Evolutionary conservation across 2,329 filamentous ascomycete species (phyloP).

Genomic region (Apiospora saccharicola): DNA sequence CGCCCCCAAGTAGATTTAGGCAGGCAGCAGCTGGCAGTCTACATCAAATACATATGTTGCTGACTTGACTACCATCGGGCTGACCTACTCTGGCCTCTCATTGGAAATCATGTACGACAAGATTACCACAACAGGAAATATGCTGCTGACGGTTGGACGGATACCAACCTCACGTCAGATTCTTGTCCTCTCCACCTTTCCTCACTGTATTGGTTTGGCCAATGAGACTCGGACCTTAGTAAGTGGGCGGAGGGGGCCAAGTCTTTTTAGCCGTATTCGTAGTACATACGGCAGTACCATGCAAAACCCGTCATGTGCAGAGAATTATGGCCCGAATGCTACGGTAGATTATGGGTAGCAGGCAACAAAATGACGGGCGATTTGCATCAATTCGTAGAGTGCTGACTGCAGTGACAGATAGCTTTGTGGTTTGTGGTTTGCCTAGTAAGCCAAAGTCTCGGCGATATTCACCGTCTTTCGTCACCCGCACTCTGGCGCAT

Average conservation of each 20-base stretch:
- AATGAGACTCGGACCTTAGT: background rate
- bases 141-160: constrained; percentile 19
- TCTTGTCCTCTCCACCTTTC: constrained; percentile 23
- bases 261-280: constrained; percentile 14
- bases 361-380: constrained; percentile 4
- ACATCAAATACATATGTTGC: background rate
- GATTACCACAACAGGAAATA: background rate
- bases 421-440: background rate
- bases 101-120: constrained; percentile 7
- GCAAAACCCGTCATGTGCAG: constrained; percentile 7
- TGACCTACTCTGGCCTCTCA: constrained; percentile 4
- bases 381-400: constrained; percentile 4
- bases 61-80: background rate
- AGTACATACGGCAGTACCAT: constrained; percentile 12
- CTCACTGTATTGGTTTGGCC: background rate
- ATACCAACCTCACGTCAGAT: constrained; percentile 26
- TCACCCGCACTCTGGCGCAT: background rate
- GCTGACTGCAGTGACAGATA: constrained; percentile 23
- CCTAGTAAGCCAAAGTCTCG: background rate
- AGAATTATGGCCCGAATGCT: constrained; percentile 10
- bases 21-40: background rate
- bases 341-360: constrained; percentile 15
- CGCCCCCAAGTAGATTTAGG: background rate
- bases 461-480: constrained; percentile 12
- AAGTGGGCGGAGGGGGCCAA: background rate